Conservation (phyloP, 805 yeast species). For the Candida ovalis region DNA sequence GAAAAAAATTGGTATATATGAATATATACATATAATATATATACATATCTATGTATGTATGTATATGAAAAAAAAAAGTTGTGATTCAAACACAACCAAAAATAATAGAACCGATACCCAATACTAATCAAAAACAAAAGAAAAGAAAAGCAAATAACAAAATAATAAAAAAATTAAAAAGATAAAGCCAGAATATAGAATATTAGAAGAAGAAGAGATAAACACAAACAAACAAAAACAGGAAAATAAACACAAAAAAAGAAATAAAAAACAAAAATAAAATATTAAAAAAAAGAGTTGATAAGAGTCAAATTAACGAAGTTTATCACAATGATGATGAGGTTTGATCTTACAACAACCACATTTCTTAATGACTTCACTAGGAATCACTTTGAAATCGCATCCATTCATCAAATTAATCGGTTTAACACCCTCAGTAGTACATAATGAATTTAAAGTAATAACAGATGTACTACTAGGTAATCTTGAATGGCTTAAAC, state of each 20-base stretch:
- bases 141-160: not conserved
- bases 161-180: not conserved
- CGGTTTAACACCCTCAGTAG: constrained; percentile 20
- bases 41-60: not conserved
- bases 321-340: constrained; percentile 13
- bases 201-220: not conserved
- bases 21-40: not conserved
- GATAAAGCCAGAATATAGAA: not conserved
- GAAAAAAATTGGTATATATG: not conserved
- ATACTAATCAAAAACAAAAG: not conserved
- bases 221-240: not conserved
- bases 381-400: constrained; percentile 23
- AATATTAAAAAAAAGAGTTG: not conserved
- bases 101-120: not conserved
- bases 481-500: not conserved
- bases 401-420: constrained; percentile 19
- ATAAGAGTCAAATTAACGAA: not conserved
- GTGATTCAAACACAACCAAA: not conserved
- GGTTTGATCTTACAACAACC: constrained; percentile 15
- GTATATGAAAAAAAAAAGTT: not conserved
- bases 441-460: constrained; percentile 21
- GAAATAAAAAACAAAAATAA: not conserved
- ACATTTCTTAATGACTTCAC: constrained; percentile 23
- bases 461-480: constrained; percentile 6
- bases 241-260: not conserved